Base-by-base conservation (phyloP, 805 yeast genomes). In the Candida vaughaniae region DNA sequence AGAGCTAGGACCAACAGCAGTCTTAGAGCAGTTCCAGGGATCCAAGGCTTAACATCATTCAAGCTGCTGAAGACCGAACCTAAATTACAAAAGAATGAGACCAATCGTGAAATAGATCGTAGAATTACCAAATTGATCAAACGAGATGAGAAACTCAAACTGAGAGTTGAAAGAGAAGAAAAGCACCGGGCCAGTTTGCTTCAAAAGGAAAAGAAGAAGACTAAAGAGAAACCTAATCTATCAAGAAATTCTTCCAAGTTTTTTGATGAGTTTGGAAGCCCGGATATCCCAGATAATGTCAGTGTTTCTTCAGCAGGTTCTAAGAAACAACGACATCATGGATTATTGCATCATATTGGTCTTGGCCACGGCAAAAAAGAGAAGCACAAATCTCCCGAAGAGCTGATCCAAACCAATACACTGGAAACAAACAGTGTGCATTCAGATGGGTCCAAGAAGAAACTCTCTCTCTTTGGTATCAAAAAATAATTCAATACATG, bases 81-180 rank as follows among this genome's bases (percentile, higher is more conserved):
- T 2, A 47, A 48, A 20, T 30, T 47, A 23, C 41, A 41, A 10
- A 30, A 33, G n/a, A 26, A 25, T 16, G 43, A 45, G 10, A 39
- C 41, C 26, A 60, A 55, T 43, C 49, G 51, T 28, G 65, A 62
- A 25, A 33, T 62, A 8, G 69, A 64, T 43, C 58, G 51, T 43
- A 45, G 58, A 22, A 58, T 63, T 16, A 51, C 62, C n/a, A 61
- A 58, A 32, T 32, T 56, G 39, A 53, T 61, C 25, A 61, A 56
- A 38, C 51, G 53, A 22, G 69, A 63, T 17, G 68, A 58, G 35
- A 58, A 56, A 16, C 6, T 34, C 15, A 39, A 38, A 14, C 32
- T 20, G 3, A 35, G 36, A 22, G 17, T 26, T 14, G 38, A 40
- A 23, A 16, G 19, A 23, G 37, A 33, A 28, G 44, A 28, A 22